Evolutionary conservation across 1,284 basidiomycete genomes (phyloP).

Genomic region (Meripilus lineatus): DNA sequence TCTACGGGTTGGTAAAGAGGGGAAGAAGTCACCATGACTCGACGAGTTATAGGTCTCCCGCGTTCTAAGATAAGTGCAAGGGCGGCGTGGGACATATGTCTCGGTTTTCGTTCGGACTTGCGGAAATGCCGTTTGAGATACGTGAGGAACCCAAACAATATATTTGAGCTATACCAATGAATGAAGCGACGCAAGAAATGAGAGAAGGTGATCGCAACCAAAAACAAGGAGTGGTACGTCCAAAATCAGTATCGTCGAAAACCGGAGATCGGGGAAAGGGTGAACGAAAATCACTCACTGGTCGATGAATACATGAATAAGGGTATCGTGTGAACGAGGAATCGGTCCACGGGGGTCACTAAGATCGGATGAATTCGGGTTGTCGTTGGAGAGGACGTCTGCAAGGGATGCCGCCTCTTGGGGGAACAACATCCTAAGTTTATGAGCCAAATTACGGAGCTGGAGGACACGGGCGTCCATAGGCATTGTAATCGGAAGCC

Average conservation of each 20-base stretch:
- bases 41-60: constrained; percentile 60
- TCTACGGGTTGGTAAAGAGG: constrained; percentile 82
- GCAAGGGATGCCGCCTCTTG: constrained; percentile 45
- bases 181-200: too few relatives aligned
- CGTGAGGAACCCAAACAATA: constrained; percentile 71
- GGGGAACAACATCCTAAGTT: constrained; percentile 53
- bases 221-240: too few relatives aligned
- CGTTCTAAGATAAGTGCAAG: constrained; percentile 70
- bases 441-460: constrained; percentile 48
- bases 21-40: constrained; percentile 76
- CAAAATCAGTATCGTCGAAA: too few relatives aligned
- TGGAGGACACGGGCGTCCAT: constrained; percentile 47
- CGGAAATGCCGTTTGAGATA: constrained; percentile 53
- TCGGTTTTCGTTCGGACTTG: constrained; percentile 26
- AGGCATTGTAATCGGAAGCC: constrained; percentile 34
- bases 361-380: constrained; percentile 33
- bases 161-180: constrained; percentile 67
- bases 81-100: constrained; percentile 62
- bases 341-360: constrained; percentile 50
- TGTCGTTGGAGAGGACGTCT: constrained; percentile 38
- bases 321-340: constrained; percentile 45
- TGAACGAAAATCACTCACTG: constrained; percentile 45
- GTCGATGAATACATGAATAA: constrained; percentile 83
- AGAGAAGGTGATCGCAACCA: too few relatives aligned
- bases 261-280: constrained; percentile 4